Base-by-base conservation (phyloP, 2,329 filamentous ascomycete species). In the Dactylella cylindrospora region DNA sequence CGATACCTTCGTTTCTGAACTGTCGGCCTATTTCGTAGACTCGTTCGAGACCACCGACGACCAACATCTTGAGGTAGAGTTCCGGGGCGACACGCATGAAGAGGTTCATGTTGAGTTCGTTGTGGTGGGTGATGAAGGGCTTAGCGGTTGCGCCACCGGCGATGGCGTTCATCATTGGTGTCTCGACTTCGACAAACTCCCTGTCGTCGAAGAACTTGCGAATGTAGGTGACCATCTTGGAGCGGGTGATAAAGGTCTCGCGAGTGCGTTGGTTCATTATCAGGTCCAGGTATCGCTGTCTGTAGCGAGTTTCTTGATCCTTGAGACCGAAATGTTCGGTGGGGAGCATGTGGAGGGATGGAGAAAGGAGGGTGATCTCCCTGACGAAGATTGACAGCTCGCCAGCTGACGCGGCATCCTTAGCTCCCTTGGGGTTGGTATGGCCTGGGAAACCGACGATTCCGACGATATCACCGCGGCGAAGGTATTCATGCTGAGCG, bases 11-110 rank as follows among this genome's bases (percentile, higher is more conserved):
- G 71, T 98, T 98, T 70, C 93, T 80, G 82, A 98, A 98, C 73
- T 95, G 89, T 67, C 90, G 85, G 66, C 93, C 93, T 65, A 98
- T 83, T 73, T 98, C 93, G 75, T 95, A 98, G 10, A 98, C 93
- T 69, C 88, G 84, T 77, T 95, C 88, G 33, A 97, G 80, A 60
- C 91, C 93, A 70, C 94, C 94, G 25, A 98, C 91, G 43, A 97
- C 86, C 59, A 86, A 79, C 84, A 94, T 89, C 86, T 98, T 98
- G 70, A 98, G 84, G 75, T 94, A 95, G 52, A 98, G 78, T 75
- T 98, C 93, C 1, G 93, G 94, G 0, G 94, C 93, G 39, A 97
- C 84, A 71, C 93, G 86, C 82, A 98, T 86, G 76, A 86, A 97
- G 74, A 98, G 84, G 69, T 95, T 85, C 83, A 95, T 90, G 74